A percentile compares a stretch with the other conserved stretches of the same genome.
Conservation (phyloP, 768 basidiomycete genomes). For the Pulveroboletus sp. region DNA sequence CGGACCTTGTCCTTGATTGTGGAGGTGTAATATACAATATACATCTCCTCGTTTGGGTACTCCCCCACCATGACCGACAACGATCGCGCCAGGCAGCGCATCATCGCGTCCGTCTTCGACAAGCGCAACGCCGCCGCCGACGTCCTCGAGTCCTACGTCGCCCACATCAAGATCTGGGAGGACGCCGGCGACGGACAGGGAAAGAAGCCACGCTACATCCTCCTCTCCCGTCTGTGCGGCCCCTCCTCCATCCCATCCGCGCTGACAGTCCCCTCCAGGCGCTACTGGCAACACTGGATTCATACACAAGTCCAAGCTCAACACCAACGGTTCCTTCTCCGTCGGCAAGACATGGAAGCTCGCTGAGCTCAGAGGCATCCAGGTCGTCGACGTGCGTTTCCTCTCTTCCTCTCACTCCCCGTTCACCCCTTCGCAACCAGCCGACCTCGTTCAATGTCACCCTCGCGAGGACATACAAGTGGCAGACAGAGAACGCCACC, state of each 20-base stretch:
- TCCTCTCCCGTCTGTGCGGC: constrained; percentile 76
- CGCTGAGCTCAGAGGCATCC: constrained; percentile 72
- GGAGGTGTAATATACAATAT: not conserved
- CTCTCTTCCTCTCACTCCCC: constrained; percentile 1
- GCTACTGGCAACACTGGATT: constrained; percentile 57
- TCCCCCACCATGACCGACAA: constrained; percentile 33
- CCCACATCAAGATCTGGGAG: constrained; percentile 93
- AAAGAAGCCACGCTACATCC: constrained; percentile 83
- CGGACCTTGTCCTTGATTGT: not conserved
- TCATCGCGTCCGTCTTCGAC: constrained; percentile 81
- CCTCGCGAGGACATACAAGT: constrained; percentile 83
- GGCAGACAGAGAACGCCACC: constrained; percentile 71
- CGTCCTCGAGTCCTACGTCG: constrained; percentile 75
- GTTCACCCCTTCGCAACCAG: constrained; percentile 34
- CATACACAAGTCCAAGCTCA: constrained; percentile 96
- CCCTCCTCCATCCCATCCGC: not conserved
- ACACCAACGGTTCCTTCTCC: constrained; percentile 90
- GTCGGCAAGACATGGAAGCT: constrained; percentile 97
- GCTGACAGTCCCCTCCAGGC: constrained; percentile 37
- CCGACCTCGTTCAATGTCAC: constrained; percentile 71
- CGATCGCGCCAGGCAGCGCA: constrained; percentile 58
- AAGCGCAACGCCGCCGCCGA: constrained; percentile 59
- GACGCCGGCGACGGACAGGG: constrained; percentile 70
- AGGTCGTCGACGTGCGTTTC: constrained; percentile 67
- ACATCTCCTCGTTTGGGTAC: constrained; percentile 9